Evolutionary conservation across 768 basidiomycete species (phyloP).

Genomic region (Tylopilus cervinicoccineus): DNA sequence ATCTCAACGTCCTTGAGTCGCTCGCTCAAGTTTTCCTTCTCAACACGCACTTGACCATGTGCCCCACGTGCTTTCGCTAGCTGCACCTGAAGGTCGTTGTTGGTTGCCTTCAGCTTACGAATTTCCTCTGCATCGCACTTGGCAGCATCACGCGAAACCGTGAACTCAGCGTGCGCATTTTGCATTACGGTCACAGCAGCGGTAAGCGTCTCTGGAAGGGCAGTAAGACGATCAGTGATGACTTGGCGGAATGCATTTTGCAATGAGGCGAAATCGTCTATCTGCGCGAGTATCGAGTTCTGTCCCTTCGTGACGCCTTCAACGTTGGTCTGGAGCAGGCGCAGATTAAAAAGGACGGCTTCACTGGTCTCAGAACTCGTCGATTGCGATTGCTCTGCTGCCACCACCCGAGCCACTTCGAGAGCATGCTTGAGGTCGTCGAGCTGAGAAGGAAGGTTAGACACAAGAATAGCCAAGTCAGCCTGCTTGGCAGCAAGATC

Average conservation of each 20-base stretch:
- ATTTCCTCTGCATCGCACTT: conserved; percentile 70
- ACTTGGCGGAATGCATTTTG: conserved; percentile 53
- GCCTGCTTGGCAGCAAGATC: conserved; percentile 39
- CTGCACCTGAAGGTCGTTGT: conserved; percentile 68
- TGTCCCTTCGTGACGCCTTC: conserved; percentile 51
- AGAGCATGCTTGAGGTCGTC: conserved; percentile 42
- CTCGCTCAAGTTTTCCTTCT: conserved; percentile 71
- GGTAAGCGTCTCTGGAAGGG: conserved; percentile 57
- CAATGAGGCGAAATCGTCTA: conserved; percentile 44
- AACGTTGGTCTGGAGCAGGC: conserved; percentile 46
- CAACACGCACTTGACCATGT: conserved; percentile 74
- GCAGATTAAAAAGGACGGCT: conserved; percentile 34
- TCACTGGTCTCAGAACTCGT: conserved; percentile 14
- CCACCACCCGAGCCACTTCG: conserved; percentile 24
- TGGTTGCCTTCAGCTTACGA: conserved; percentile 46
- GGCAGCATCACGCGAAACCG: conserved; percentile 49
- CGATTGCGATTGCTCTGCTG: conserved; percentile 18
- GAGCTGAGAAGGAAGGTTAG: conserved; percentile 47
- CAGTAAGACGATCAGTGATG: conserved; percentile 48
- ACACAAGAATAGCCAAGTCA: conserved; percentile 39
- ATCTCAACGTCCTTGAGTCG: conserved; percentile 56
- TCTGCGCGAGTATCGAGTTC: conserved; percentile 43
- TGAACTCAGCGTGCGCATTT: conserved; percentile 58
- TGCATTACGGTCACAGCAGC: conserved; percentile 53
- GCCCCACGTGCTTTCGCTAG: conserved; percentile 72